phyloP scores from a whole-genome alignment of 495 filamentous ascomycete genomes.

The Friedmanniomyces endolithicus region DNA sequence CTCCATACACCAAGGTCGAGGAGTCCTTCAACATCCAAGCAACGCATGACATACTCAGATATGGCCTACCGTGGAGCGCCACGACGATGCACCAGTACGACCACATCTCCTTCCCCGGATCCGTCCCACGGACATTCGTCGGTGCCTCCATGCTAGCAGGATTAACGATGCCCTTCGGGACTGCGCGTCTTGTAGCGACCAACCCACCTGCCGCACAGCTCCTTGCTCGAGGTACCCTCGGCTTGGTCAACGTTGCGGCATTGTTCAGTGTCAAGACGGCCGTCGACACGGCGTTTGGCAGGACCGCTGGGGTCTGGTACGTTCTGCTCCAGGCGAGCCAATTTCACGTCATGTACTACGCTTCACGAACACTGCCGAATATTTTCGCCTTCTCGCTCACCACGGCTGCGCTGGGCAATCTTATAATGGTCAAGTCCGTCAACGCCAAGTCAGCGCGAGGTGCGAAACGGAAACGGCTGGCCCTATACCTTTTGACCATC shows the following conservation, averaged over 20 bases:
- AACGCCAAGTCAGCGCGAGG: constrained; percentile 21
- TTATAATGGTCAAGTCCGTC: constrained; percentile 44
- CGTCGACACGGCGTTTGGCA: constrained; percentile 57
- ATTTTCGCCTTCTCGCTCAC: constrained; percentile 88
- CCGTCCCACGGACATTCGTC: constrained; percentile 80
- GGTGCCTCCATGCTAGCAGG: constrained; percentile 64
- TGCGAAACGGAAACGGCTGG: constrained; percentile 27
- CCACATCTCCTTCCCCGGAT: constrained; percentile 81
- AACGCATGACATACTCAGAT: constrained; percentile 73
- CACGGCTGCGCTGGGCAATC: constrained; percentile 50
- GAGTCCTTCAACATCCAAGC: constrained; percentile 98
- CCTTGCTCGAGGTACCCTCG: constrained; percentile 63
- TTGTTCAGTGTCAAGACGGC: constrained; percentile 52
- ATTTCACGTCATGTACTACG: constrained; percentile 91
- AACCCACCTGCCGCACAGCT: constrained; percentile 32
- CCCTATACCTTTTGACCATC: constrained; percentile 64
- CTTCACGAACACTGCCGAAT: constrained; percentile 83
- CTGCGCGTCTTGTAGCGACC: constrained; percentile 23
- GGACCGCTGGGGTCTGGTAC: constrained; percentile 65
- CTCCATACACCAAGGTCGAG: constrained; percentile 97
- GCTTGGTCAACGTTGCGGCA: constrained; percentile 59
- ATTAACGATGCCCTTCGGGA: constrained; percentile 42
- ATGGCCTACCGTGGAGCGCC: constrained; percentile 54
- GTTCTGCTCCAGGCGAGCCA: constrained; percentile 68
- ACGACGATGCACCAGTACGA: constrained; percentile 55